Percentiles rank a stretch among this genome's conserved stretches.
Conservation (phyloP, 1,284 basidiomycete genomes). For the Austroboletus niveus region DNA sequence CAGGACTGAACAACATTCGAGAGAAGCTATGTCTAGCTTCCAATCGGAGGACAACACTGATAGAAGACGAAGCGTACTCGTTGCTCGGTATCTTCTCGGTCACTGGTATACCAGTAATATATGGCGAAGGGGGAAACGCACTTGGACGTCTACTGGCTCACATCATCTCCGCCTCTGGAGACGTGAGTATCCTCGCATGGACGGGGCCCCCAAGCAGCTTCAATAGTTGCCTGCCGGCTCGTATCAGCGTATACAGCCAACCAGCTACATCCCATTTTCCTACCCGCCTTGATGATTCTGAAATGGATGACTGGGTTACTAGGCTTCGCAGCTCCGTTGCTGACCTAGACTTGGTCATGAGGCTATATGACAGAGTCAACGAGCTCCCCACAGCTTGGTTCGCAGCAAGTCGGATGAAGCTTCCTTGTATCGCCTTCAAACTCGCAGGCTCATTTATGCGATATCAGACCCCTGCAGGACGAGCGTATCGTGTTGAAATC, state of each 20-base stretch:
- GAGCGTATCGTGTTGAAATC: not conserved
- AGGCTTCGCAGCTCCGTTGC: not conserved
- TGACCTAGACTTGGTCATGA: not conserved
- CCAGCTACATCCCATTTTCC: not conserved
- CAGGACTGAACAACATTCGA: not conserved
- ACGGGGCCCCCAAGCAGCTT: not conserved
- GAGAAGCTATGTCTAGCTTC: not conserved
- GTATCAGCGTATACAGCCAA: not conserved
- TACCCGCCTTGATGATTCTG: not conserved
- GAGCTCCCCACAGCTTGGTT: not conserved
- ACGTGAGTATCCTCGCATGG: not conserved
- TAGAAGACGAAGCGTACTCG: not conserved
- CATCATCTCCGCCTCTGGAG: not conserved
- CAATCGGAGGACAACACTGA: not conserved
- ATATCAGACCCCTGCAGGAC: not conserved
- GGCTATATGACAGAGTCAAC: not conserved
- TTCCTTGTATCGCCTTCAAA: not conserved
- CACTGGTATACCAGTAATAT: not conserved
- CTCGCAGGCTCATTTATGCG: not conserved
- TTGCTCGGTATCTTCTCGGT: not conserved
- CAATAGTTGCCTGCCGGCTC: not conserved
- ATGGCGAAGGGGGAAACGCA: not conserved
- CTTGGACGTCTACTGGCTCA: not conserved
- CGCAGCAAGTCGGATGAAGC: not conserved
- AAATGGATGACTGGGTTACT: not conserved